These are phyloP conservation scores for Wickerhamomyces strasburgensis DNA, from an alignment of 805 yeast genomes.

Conservation along the genomic window DNA sequence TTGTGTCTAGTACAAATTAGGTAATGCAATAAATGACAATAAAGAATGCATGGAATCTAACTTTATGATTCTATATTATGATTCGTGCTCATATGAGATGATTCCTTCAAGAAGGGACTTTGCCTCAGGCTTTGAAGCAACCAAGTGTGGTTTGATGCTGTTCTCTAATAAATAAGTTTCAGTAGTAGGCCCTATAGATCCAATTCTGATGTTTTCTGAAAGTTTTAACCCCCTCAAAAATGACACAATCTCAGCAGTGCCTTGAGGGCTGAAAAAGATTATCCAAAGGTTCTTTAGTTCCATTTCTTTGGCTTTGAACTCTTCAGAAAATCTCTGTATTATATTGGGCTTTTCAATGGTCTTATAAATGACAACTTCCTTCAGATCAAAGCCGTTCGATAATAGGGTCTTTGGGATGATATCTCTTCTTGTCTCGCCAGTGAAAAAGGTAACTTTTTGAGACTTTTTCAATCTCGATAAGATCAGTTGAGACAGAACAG, in stretches of 20 bases:
- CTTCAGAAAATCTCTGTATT: constrained; percentile 22
- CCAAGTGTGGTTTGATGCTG: constrained; percentile 55
- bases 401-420: constrained; percentile 63
- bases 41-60: not conserved
- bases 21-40: constrained; percentile 1
- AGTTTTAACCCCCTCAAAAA: constrained; percentile 27
- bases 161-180: constrained; percentile 49
- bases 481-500: constrained; percentile 60
- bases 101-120: constrained; percentile 40
- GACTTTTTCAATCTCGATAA: constrained; percentile 21
- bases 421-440: constrained; percentile 83
- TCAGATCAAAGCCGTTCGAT: constrained; percentile 38
- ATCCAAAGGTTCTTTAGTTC: constrained; percentile 49
- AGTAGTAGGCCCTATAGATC: constrained; percentile 93
- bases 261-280: constrained; percentile 89
- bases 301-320: constrained; percentile 26
- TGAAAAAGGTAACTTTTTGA: constrained; percentile 58
- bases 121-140: constrained; percentile 73
- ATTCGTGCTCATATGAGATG: constrained; percentile 1
- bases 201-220: constrained; percentile 37
- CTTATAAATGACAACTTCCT: constrained; percentile 63
- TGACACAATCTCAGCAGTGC: constrained; percentile 59
- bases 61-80: constrained; percentile 1
- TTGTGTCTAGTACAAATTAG: constrained; percentile 51
- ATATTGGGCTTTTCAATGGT: constrained; percentile 52